These are phyloP conservation scores for Alternaria sp. DNA, from an alignment of 2,329 filamentous ascomycete genomes.

Conservation along the genomic window DNA sequence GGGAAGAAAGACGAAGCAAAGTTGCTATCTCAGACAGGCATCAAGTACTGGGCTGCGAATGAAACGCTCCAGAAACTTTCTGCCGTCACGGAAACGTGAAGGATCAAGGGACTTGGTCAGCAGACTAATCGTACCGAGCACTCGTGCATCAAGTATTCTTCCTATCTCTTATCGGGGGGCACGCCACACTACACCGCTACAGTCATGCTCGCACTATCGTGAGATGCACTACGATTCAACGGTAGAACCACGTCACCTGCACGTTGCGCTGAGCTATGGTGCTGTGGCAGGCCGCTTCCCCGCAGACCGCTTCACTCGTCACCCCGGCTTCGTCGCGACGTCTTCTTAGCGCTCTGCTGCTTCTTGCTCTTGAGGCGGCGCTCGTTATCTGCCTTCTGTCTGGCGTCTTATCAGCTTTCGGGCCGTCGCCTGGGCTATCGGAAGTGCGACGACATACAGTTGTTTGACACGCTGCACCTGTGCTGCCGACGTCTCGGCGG, in stretches of 20 bases:
- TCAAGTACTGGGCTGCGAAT: constrained; percentile 40
- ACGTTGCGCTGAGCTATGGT: constrained; percentile 4
- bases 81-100: constrained; percentile 31
- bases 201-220: constrained; percentile 22
- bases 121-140: constrained; percentile 24
- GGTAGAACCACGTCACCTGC: constrained; percentile 29
- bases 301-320: constrained; percentile 38
- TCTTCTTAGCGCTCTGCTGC: constrained; percentile 67
- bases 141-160: constrained; percentile 22
- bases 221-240: constrained; percentile 15
- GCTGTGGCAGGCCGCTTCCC: constrained; percentile 14
- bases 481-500: constrained; percentile 65
- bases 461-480: constrained; percentile 62
- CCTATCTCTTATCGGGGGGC: constrained; percentile 21
- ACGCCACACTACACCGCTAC: constrained; percentile 30
- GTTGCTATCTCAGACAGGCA: constrained; percentile 31
- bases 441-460: constrained; percentile 58
- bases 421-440: constrained; percentile 20
- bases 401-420: constrained; percentile 40
- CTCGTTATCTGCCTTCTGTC: constrained; percentile 65
- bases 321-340: constrained; percentile 54
- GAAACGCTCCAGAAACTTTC: constrained; percentile 35
- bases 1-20: constrained; percentile 37
- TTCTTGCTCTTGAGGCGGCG: constrained; percentile 65
- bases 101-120: constrained; percentile 5